Percentiles rank a stretch among this genome's conserved stretches.
These are phyloP conservation scores for Bruguiera sexangula DNA, from an alignment of 345 rosid species.

Conservation along the genomic window DNA sequence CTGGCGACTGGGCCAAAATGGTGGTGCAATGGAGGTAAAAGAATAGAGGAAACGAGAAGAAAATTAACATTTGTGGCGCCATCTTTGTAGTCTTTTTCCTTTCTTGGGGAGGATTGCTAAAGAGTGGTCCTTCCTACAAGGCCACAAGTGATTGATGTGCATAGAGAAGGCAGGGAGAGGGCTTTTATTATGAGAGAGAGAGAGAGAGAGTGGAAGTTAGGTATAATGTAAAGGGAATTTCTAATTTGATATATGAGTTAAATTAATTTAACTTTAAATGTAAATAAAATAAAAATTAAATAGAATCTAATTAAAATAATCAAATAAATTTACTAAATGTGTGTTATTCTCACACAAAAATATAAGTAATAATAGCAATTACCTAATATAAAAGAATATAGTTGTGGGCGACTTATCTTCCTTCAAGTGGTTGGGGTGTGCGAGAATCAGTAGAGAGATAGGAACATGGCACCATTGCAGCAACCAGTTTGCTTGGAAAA, in stretches of 20 bases:
- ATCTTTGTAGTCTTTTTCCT: not conserved
- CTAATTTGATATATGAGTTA: constrained; percentile 2
- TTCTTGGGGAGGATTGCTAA: not conserved
- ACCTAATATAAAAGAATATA: constrained; percentile 11
- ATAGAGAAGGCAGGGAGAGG: not conserved
- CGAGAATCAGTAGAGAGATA: constrained; percentile 10
- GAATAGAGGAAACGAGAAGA: constrained; percentile 11
- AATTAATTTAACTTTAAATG: too few relatives aligned
- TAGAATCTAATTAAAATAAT: too few relatives aligned
- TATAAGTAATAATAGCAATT: too few relatives aligned
- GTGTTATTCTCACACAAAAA: too few relatives aligned
- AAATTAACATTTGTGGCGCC: not conserved
- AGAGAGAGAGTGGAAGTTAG: constrained; percentile 19
- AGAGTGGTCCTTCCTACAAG: not conserved
- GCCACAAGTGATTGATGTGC: constrained; percentile 11
- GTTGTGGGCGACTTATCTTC: constrained; percentile 22
- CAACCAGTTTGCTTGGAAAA: constrained; percentile 47
- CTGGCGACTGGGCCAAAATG: constrained; percentile 27
- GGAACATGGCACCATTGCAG: constrained; percentile 22
- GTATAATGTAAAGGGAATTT: constrained; percentile 10
- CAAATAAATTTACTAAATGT: too few relatives aligned
- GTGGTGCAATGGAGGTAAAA: constrained; percentile 22
- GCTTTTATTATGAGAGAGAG: constrained; percentile 14
- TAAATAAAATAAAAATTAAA: too few relatives aligned
- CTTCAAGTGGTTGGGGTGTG: constrained; percentile 8